Evolutionary conservation across 2,329 filamentous ascomycete genomes (phyloP).

Genomic region (Colletotrichum sojae): DNA sequence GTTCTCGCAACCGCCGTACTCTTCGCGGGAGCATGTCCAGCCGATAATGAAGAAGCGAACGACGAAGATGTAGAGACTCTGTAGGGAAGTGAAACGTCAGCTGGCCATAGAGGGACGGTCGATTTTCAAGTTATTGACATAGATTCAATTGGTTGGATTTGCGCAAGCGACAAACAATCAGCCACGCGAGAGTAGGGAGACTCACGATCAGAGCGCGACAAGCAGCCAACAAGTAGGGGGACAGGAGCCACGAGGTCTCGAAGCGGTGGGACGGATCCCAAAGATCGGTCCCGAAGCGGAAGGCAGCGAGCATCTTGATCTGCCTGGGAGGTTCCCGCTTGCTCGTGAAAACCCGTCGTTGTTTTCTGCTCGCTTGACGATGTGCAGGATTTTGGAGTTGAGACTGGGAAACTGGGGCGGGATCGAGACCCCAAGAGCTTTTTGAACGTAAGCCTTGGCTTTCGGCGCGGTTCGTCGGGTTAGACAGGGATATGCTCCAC

Average conservation of each 20-base stretch:
- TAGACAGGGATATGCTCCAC: constrained; percentile 29
- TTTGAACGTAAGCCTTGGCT: constrained; percentile 36
- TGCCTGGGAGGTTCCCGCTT: constrained; percentile 18
- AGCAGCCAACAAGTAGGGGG: constrained; percentile 73
- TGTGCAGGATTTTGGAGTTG: constrained; percentile 39
- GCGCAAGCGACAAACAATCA: neutral
- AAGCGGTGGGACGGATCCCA: constrained; percentile 76
- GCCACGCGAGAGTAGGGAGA: constrained; percentile 40
- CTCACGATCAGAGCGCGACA: constrained; percentile 69
- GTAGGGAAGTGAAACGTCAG: constrained; percentile 27
- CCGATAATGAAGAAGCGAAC: constrained; percentile 79
- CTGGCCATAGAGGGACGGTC: neutral
- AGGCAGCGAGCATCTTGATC: constrained; percentile 45
- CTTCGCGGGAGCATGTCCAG: constrained; percentile 70
- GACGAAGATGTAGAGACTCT: constrained; percentile 78
- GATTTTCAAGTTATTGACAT: neutral
- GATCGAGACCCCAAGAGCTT: constrained; percentile 27
- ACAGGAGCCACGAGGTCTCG: constrained; percentile 86
- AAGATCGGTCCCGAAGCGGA: constrained; percentile 57
- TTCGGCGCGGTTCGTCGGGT: constrained; percentile 28
- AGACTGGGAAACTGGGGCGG: constrained; percentile 12
- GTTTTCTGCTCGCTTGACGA: constrained; percentile 17
- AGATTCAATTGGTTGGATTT: neutral
- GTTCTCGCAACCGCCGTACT: constrained; percentile 57
- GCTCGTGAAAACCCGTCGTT: constrained; percentile 18